Evolutionary conservation across 495 filamentous ascomycete genomes (phyloP).

Genomic region (Copromyces sp.): DNA sequence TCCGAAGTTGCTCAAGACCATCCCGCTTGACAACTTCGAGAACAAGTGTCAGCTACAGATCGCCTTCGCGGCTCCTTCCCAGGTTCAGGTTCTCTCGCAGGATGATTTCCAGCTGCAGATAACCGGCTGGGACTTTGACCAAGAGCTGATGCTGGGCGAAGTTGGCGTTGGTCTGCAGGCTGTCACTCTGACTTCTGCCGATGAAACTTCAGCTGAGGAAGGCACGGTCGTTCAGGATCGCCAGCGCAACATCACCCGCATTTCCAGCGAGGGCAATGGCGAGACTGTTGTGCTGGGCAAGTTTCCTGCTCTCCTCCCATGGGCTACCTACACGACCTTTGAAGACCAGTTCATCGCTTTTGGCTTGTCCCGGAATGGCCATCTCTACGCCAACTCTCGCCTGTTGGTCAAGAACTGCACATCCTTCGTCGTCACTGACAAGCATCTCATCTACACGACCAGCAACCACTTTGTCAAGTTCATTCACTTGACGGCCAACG

Average conservation of each 20-base stretch:
- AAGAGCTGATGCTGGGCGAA: slow-evolving; percentile 10
- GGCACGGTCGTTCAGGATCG: slow-evolving; percentile 28
- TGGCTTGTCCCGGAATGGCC: slow-evolving; percentile 60
- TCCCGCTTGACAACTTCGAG: not conserved
- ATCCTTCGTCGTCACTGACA: slow-evolving; percentile 72
- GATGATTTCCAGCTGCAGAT: slow-evolving; percentile 12
- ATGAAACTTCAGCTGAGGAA: not conserved
- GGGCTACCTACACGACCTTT: slow-evolving; percentile 36
- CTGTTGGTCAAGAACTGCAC: slow-evolving; percentile 76
- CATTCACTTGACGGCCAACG: slow-evolving; percentile 55
- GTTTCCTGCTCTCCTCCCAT: slow-evolving; percentile 41
- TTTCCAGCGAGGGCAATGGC: not conserved
- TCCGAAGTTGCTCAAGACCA: slow-evolving; percentile 21
- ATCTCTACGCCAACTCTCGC: slow-evolving; percentile 66
- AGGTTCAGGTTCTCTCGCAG: slow-evolving; percentile 16
- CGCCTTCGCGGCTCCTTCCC: slow-evolving; percentile 12
- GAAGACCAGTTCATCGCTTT: slow-evolving; percentile 39
- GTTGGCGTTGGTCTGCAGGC: slow-evolving; percentile 6
- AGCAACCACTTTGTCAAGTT: slow-evolving; percentile 88
- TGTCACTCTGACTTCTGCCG: slow-evolving; percentile 10
- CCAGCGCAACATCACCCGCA: slow-evolving; percentile 22
- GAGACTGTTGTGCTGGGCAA: not conserved
- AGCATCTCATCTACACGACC: slow-evolving; percentile 84
- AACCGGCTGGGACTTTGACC: slow-evolving; percentile 10
- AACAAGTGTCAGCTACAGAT: slow-evolving; percentile 12